These are phyloP conservation scores for Adansonia madagascariensis DNA, from an alignment of 441 rosid genomes.

Conservation along the genomic window DNA sequence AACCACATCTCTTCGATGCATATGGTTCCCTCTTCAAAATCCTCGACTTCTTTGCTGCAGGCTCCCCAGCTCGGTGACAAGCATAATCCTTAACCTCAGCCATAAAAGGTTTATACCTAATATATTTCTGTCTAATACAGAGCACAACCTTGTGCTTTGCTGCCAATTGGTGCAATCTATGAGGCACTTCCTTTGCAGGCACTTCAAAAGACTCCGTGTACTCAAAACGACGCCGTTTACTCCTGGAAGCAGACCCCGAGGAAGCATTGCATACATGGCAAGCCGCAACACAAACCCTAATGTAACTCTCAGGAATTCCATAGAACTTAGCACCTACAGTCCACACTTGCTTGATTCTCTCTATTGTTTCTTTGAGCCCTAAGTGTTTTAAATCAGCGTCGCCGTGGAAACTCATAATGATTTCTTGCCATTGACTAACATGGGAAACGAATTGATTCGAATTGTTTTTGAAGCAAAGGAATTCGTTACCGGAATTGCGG, in stretches of 20 bases:
- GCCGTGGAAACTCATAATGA: constrained; percentile 87
- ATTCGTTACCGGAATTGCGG: constrained; percentile 69
- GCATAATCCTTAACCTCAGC: constrained; percentile 99
- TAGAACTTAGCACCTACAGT: constrained; percentile 94
- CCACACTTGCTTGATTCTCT: constrained; percentile 92
- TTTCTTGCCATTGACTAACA: constrained; percentile 88
- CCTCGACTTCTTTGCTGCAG: constrained; percentile 82
- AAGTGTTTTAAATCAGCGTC: constrained; percentile 90
- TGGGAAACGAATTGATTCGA: constrained; percentile 89
- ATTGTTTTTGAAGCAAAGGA: constrained; percentile 88
- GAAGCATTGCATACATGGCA: constrained; percentile 79
- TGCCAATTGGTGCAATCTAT: constrained; percentile 84
- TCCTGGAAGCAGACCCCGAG: constrained; percentile 74
- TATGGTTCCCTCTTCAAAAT: constrained; percentile 96
- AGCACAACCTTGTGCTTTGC: constrained; percentile 95
- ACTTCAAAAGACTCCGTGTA: constrained; percentile 95
- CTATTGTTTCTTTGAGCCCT: constrained; percentile 89
- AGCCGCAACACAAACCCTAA: constrained; percentile 92
- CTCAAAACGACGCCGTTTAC: constrained; percentile 88
- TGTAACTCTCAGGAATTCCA: constrained; percentile 96
- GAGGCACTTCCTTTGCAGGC: constrained; percentile 94
- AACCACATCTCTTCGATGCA: constrained; percentile 95
- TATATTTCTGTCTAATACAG: constrained; percentile 96
- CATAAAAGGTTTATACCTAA: constrained; percentile 96
- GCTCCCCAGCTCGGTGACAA: constrained; percentile 98